Evolutionary conservation across 352 stramenopile species (phyloP).

Genomic region (Globisporangium spinosum): DNA sequence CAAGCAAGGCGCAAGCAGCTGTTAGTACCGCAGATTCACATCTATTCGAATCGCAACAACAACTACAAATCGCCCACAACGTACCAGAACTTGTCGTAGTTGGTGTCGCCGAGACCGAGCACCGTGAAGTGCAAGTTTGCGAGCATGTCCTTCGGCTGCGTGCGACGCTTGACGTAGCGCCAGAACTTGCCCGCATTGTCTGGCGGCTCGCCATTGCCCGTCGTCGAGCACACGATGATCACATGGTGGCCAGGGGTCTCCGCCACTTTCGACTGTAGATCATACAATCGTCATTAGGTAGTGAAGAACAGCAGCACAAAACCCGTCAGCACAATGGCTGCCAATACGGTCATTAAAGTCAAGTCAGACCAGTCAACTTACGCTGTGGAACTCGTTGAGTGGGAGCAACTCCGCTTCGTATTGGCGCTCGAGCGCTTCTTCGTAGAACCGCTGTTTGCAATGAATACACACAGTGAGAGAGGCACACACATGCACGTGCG

Average conservation of each 20-base stretch:
- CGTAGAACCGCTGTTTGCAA: constrained; percentile 53
- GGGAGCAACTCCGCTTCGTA: constrained; percentile 46
- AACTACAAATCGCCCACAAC: neutral
- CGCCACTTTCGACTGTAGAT: constrained; percentile 36
- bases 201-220: constrained; percentile 93
- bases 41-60: neutral
- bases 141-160: constrained; percentile 74
- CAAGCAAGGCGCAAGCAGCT: neutral
- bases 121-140: constrained; percentile 80
- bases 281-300: neutral
- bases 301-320: neutral
- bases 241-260: constrained; percentile 43
- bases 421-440: constrained; percentile 54
- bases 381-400: constrained; percentile 71
- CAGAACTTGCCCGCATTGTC: constrained; percentile 93
- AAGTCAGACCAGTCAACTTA: constrained; percentile 20
- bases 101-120: constrained; percentile 94
- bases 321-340: neutral
- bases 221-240: constrained; percentile 92
- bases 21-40: neutral
- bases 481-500: neutral
- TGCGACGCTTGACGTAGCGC: constrained; percentile 89
- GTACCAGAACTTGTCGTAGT: constrained; percentile 96
- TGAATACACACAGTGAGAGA: neutral
- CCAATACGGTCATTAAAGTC: neutral